A percentile compares a stretch with the other conserved stretches of the same genome.
These are phyloP conservation scores for Bonnemaisonia californica DNA, from an alignment of 31 red algal genomes.

Conservation along the genomic window DNA sequence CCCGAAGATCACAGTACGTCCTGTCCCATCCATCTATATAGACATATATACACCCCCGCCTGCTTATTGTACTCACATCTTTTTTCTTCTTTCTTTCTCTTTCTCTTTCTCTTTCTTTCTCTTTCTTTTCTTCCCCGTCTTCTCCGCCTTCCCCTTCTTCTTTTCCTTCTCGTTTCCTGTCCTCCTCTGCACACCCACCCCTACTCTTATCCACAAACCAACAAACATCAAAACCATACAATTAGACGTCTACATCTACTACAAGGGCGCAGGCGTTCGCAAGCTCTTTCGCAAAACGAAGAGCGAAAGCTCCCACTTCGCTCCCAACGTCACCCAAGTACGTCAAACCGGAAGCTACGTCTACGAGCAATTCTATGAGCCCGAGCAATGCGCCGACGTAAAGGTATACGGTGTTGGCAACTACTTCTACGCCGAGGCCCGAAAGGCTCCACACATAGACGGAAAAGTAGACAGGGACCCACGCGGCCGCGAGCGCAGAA, in stretches of 20 bases:
- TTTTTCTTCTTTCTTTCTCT: too few relatives aligned
- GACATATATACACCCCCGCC: too few relatives aligned
- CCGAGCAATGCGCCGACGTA: constrained; percentile 66
- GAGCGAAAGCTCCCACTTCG: constrained; percentile 41
- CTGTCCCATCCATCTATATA: too few relatives aligned
- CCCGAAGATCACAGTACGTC: constrained; percentile 88
- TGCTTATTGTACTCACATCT: too few relatives aligned
- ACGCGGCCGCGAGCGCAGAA: constrained; percentile 57
- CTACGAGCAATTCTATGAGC: constrained; percentile 85
- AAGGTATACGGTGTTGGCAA: constrained; percentile 88
- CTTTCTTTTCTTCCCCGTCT: neutral
- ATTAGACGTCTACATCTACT: constrained; percentile 74
- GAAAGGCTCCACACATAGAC: constrained; percentile 86
- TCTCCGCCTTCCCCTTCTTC: neutral
- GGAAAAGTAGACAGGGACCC: constrained; percentile 76
- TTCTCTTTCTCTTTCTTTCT: constrained; percentile 28
- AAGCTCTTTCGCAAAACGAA: constrained; percentile 81
- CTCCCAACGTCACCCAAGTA: constrained; percentile 34
- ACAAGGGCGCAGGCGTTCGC: constrained; percentile 76
- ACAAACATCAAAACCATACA: neutral
- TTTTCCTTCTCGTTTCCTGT: neutral
- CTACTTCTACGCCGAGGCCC: constrained; percentile 79
- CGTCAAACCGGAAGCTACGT: constrained; percentile 71
- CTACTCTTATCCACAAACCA: neutral
- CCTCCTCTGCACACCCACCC: neutral